These are phyloP conservation scores for Chaetomium sp. DNA, from an alignment of 2,329 filamentous ascomycete genomes.

Conservation along the genomic window DNA sequence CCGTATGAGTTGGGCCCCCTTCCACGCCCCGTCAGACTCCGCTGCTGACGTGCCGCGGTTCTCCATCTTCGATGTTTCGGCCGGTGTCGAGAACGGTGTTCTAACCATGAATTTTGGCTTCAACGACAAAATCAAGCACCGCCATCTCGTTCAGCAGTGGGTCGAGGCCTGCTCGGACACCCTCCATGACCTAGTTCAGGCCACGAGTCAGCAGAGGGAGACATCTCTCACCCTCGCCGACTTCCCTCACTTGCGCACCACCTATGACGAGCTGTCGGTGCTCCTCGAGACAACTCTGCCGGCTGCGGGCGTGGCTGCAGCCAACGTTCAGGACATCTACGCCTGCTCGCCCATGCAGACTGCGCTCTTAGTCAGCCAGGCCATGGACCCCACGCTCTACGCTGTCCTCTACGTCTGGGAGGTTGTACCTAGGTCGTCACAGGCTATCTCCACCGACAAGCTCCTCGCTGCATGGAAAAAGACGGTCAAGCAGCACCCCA, in stretches of 20 bases:
- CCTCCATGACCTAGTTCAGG: slow-evolving; percentile 3
- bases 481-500: slow-evolving; percentile 57
- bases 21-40: slow-evolving; percentile 9
- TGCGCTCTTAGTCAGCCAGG: slow-evolving; percentile 41
- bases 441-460: slow-evolving; percentile 1
- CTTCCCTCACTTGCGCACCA: slow-evolving; percentile 37
- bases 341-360: slow-evolving; percentile 43
- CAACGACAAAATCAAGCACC: slow-evolving; percentile 18
- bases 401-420: slow-evolving; percentile 22
- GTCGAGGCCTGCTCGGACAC: slow-evolving; percentile 17
- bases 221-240: slow-evolving; percentile 38
- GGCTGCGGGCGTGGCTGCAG: slow-evolving; percentile 25
- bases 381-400: slow-evolving; percentile 26
- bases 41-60: slow-evolving; percentile 18
- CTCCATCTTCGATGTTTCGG: slow-evolving; percentile 30
- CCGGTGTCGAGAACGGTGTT: slow-evolving; percentile 24
- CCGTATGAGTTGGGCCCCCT: slow-evolving; percentile 16
- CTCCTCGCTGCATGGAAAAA: slow-evolving; percentile 55
- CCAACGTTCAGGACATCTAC: slow-evolving; percentile 39
- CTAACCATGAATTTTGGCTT: slow-evolving; percentile 18
- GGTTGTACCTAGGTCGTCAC: slow-evolving; percentile 11
- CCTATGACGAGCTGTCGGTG: slow-evolving; percentile 34
- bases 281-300: slow-evolving; percentile 21
- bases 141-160: slow-evolving; percentile 20
- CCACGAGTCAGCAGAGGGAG: not conserved